Conservation (phyloP, 495 filamentous ascomycete species). For the Neurospora sp. region DNA sequence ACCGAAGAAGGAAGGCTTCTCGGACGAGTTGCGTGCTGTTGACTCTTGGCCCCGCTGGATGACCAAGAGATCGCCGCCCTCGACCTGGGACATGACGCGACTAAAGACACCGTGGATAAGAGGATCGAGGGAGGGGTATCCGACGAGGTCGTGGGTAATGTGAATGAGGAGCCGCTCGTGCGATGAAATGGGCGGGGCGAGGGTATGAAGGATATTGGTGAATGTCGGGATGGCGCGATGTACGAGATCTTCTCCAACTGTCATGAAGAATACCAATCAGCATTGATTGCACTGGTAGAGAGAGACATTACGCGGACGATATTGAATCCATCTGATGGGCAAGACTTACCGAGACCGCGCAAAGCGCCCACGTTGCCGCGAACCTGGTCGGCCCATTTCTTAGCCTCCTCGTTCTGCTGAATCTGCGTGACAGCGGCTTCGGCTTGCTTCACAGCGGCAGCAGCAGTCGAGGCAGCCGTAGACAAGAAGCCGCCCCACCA, state of each 20-base stretch:
- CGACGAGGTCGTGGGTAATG: constrained; percentile 88
- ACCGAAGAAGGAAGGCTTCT: constrained; percentile 43
- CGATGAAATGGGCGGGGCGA: constrained; percentile 93
- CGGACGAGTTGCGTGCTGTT: constrained; percentile 53
- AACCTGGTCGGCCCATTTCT: constrained; percentile 91
- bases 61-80: constrained; percentile 94
- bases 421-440: constrained; percentile 91
- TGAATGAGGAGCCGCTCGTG: constrained; percentile 98
- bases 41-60: constrained; percentile 87
- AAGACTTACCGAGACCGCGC: constrained; percentile 60
- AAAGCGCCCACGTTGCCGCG: constrained; percentile 82
- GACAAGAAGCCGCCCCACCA: constrained; percentile 89
- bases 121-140: constrained; percentile 89
- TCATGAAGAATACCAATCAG: constrained; percentile 6
- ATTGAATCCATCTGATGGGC: background rate
- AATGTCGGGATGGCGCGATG: constrained; percentile 90
- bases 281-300: constrained; percentile 2
- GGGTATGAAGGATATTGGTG: constrained; percentile 83
- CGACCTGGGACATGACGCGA: constrained; percentile 95
- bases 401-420: constrained; percentile 90
- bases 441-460: constrained; percentile 85
- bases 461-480: constrained; percentile 34
- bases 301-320: background rate
- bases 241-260: constrained; percentile 74
- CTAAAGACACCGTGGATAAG: constrained; percentile 90